Evolutionary conservation across 2,329 filamentous ascomycete species (phyloP), one percentile per base, ranked within the genome.

Genomic region (Microsporum audouinii): DNA sequence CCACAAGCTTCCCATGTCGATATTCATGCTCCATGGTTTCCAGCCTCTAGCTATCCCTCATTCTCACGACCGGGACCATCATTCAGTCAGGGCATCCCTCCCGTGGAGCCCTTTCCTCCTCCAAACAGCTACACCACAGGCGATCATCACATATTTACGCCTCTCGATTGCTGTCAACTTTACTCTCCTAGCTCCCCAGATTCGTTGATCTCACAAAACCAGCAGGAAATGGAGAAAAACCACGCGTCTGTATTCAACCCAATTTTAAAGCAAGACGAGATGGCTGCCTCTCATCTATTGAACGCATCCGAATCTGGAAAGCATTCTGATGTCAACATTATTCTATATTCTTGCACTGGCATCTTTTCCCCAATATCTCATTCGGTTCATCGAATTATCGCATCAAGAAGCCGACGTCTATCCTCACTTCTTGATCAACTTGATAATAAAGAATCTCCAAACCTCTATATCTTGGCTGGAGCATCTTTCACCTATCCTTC

Each of bases 381-480:
- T 34, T 56, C 36, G 5, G 51, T 64, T 10, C 71, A 72, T 61
- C 65, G 61, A 23, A 53, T 66, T 17, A 49, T 71, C 17, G 57
- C 69, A 17, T 63, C 67, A 2, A 69, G 68, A 43, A 72, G 69
- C 41, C 62, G 66, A 5, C 60, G 66, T 17, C 47, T 72, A 12
- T 58, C 55, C 3, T 41, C 58, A 1, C 55, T 71, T 5, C 57
- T 72, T 6, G 60, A 62, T 33, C 58, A 55, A 6, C 41, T 59
- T 1, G 29, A 51, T 1, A 45, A 51, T 10, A n/a, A 55, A 14
- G 36, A 63, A 31, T 17, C 58, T 49, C 8, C 59, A 62, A 3
- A 65, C 69, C 27, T 38, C 65, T 14, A 64, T 65, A 1, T 34
- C 63, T 4, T 6, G 10, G 66, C 68, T 8, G 63, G 66, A n/a